A percentile compares a stretch with the other conserved stretches of the same genome.
phyloP scores from a whole-genome alignment of 2,329 filamentous ascomycete genomes.

The Neophaeococcomyces mojaviensis region DNA sequence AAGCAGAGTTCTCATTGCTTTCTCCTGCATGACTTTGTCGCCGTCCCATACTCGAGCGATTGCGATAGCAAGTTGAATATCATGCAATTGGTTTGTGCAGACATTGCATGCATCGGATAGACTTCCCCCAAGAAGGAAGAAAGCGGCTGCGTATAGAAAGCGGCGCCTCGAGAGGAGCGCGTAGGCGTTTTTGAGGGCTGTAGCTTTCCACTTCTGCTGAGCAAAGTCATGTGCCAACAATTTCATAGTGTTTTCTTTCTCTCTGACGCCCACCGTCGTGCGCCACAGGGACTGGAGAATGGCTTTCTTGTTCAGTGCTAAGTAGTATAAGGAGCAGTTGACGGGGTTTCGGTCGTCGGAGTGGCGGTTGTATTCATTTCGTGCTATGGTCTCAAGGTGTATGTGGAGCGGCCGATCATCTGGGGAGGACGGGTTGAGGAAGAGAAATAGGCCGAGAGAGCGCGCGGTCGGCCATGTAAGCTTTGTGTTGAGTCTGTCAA shows the following conservation, averaged over 20 bases:
- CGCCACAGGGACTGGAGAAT: constrained; percentile 89
- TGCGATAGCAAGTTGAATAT: constrained; percentile 82
- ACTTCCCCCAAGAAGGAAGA: constrained; percentile 84
- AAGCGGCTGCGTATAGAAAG: constrained; percentile 91
- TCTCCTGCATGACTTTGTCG: constrained; percentile 54
- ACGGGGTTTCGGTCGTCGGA: constrained; percentile 81
- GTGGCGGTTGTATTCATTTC: constrained; percentile 79
- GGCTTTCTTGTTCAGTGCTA: constrained; percentile 83
- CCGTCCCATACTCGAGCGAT: constrained; percentile 83
- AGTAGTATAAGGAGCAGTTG: constrained; percentile 83
- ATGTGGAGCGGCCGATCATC: constrained; percentile 64
- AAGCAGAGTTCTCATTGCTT: constrained; percentile 64
- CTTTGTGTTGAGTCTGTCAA: constrained; percentile 51
- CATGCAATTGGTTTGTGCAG: constrained; percentile 76
- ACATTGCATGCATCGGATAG: constrained; percentile 79
- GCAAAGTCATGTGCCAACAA: constrained; percentile 86
- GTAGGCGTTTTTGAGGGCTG: constrained; percentile 93
- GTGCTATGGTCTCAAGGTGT: constrained; percentile 83
- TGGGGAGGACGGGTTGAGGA: constrained; percentile 51
- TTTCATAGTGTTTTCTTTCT: constrained; percentile 71
- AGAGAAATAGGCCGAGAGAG: constrained; percentile 89
- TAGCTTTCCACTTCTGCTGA: constrained; percentile 77
- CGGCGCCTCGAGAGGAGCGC: constrained; percentile 83
- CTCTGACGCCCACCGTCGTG: constrained; percentile 82
- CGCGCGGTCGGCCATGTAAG: constrained; percentile 79